These are phyloP conservation scores for Plenodomus tracheiphilus DNA, from an alignment of 2,329 filamentous ascomycete genomes.

Conservation along the genomic window DNA sequence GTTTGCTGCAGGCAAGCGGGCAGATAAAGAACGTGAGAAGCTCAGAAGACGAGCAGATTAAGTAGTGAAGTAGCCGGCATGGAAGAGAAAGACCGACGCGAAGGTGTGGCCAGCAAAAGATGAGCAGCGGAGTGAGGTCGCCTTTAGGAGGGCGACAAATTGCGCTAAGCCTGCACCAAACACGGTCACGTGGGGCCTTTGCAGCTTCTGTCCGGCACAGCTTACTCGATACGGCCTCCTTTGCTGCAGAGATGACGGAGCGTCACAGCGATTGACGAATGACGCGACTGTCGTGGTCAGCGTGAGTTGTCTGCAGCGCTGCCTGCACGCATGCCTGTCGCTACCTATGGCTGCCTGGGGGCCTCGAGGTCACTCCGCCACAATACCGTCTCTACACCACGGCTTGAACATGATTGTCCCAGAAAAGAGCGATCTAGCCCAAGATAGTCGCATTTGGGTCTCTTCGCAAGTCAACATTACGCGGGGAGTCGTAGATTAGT, in stretches of 20 bases:
- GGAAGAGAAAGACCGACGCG: conserved; percentile 28
- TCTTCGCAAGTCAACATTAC: conserved; percentile 1
- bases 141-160: conserved; percentile 15
- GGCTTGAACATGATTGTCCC: conserved; percentile 17
- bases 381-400: conserved; percentile 4
- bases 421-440: conserved; percentile 7
- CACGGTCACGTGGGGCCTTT: conserved; percentile 19
- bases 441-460: background rate
- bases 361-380: conserved; percentile 20
- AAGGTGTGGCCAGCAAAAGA: conserved; percentile 14
- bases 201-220: conserved; percentile 7
- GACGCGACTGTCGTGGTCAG: conserved; percentile 1
- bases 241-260: conserved; percentile 13
- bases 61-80: conserved; percentile 37
- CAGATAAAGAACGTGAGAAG: conserved; percentile 24
- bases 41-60: conserved; percentile 34
- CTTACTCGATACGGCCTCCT: conserved; percentile 3
- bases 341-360: conserved; percentile 41
- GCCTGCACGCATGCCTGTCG: conserved; percentile 25
- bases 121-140: conserved; percentile 18
- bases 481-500: too few species aligned
- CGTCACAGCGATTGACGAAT: conserved; percentile 17
- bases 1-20: conserved; percentile 12
- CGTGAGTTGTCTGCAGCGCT: conserved; percentile 8
- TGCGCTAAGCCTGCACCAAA: conserved; percentile 14